Percentiles rank a stretch among this genome's conserved stretches.
Conservation (phyloP, 164 flowering plant species). For the Vitis cinerea region DNA sequence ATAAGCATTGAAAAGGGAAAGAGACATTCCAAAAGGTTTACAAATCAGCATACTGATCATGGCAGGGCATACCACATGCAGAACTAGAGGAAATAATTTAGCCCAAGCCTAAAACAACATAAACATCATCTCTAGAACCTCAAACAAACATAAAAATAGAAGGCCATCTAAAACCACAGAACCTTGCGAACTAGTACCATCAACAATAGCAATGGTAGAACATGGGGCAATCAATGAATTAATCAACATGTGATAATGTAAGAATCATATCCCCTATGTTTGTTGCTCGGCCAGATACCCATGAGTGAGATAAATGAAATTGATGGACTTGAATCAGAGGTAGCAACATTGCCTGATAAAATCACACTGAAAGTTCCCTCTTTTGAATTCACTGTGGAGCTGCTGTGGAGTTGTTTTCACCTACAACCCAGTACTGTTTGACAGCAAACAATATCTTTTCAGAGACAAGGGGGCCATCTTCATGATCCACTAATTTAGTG, state of each 20-base stretch:
- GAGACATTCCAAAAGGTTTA: not conserved
- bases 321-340: not conserved
- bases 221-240: not conserved
- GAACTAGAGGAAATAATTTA: not conserved
- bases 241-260: not conserved
- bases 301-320: not conserved
- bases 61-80: not conserved
- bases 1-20: not conserved
- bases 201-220: not conserved
- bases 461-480: constrained; percentile 44
- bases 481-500: constrained; percentile 50
- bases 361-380: not conserved
- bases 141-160: not conserved
- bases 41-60: not conserved
- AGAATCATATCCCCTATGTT: not conserved
- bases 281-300: not conserved
- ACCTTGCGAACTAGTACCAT: not conserved
- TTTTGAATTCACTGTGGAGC: constrained; percentile 9
- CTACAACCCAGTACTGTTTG: constrained; percentile 49
- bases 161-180: not conserved
- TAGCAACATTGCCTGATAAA: not conserved
- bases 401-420: constrained; percentile 24
- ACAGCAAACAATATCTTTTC: constrained; percentile 46
- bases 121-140: not conserved
- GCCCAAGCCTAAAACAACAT: not conserved